These are phyloP conservation scores for Botryosphaeria dothidea DNA, from an alignment of 2,329 filamentous ascomycete genomes.

Conservation along the genomic window DNA sequence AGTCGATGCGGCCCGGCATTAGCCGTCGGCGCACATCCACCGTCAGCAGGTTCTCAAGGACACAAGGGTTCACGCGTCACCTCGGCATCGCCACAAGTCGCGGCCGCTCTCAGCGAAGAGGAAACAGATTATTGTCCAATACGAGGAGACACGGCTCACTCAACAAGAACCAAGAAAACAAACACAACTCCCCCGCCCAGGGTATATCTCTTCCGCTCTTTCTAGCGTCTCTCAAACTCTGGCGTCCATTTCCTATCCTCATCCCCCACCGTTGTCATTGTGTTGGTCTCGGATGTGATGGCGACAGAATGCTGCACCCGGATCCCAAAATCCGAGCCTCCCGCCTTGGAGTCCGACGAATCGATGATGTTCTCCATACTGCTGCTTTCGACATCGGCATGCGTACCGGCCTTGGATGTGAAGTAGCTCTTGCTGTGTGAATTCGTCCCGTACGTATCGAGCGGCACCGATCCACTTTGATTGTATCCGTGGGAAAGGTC, in stretches of 20 bases:
- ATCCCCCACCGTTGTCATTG: background rate
- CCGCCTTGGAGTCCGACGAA: background rate
- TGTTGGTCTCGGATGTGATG: background rate
- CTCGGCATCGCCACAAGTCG: no score
- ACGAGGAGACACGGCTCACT: no score
- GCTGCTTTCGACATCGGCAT: background rate
- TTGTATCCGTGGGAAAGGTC: background rate
- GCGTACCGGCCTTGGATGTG: background rate
- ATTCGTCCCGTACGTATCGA: background rate
- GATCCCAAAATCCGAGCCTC: background rate
- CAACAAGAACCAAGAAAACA: no score
- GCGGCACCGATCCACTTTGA: background rate
- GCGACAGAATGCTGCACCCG: background rate
- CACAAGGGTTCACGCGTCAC: no score
- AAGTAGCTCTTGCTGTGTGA: background rate
- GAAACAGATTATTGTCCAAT: no score
- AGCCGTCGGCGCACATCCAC: no score
- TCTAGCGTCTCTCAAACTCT: background rate
- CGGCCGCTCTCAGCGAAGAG: no score
- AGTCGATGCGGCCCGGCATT: no score
- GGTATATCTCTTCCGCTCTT: background rate
- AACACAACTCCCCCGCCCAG: no score
- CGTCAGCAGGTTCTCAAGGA: no score
- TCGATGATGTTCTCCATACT: slow-evolving; percentile 2
- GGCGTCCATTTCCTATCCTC: background rate